Conservation (phyloP, 805 yeast species). For the Ogataea neopini region DNA sequence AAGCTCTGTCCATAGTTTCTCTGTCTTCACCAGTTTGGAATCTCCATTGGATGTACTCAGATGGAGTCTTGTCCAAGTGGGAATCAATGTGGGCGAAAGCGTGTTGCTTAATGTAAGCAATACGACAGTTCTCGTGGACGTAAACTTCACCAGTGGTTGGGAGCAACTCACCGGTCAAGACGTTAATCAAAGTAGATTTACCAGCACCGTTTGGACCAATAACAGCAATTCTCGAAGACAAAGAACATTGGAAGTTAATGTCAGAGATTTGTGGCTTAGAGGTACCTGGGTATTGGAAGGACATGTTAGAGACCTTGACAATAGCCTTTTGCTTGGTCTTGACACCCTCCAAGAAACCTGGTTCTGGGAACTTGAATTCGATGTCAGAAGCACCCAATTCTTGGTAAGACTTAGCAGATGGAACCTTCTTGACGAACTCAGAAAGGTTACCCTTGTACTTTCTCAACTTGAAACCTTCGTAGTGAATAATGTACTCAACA, state of each 20-base stretch:
- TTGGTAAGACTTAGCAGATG: conserved; percentile 98
- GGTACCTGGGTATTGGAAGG: conserved; percentile 99
- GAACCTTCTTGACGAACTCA: conserved; percentile 97
- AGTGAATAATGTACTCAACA: conserved; percentile 97
- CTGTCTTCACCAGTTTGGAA: conserved; percentile 99
- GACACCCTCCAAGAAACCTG: conserved; percentile 99
- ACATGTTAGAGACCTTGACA: conserved; percentile 95
- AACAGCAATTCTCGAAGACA: conserved; percentile 99
- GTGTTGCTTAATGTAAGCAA: conserved; percentile 99
- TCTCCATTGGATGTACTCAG: conserved; percentile 99
- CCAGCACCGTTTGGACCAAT: conserved; percentile 99
- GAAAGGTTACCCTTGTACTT: conserved; percentile 99
- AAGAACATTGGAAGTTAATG: conserved; percentile 97
- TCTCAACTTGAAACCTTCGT: conserved; percentile 99
- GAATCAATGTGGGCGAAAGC: conserved; percentile 99
- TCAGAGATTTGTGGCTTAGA: conserved; percentile 88
- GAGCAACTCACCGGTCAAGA: conserved; percentile 98
- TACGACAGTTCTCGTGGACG: conserved; percentile 99
- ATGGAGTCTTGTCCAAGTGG: conserved; percentile 98
- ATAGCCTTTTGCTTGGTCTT: conserved; percentile 99
- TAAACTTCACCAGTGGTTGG: conserved; percentile 99
- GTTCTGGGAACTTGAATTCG: conserved; percentile 98
- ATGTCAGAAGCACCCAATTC: conserved; percentile 98
- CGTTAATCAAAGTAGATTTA: conserved; percentile 98
- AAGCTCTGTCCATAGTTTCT: conserved; percentile 99